A percentile compares a stretch with the other conserved stretches of the same genome.
Conservation (phyloP, 2,329 filamentous ascomycete species). For the Mycosphaerella sp. region DNA sequence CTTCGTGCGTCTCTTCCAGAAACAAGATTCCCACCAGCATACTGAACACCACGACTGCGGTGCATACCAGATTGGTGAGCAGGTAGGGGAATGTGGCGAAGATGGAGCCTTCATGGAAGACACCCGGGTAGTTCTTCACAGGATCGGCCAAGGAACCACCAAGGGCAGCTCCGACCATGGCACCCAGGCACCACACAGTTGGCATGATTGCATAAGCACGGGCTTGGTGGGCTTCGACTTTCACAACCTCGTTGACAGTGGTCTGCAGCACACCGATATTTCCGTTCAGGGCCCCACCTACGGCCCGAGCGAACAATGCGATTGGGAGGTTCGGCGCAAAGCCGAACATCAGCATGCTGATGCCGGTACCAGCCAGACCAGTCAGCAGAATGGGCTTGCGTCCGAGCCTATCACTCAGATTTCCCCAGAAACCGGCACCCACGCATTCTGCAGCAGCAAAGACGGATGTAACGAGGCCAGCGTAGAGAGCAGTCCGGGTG, state of each 20-base stretch:
- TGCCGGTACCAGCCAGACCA: conserved; percentile 81
- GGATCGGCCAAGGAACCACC: conserved; percentile 86
- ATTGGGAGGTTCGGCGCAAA: conserved; percentile 77
- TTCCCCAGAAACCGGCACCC: conserved; percentile 87
- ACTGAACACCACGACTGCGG: conserved; percentile 67
- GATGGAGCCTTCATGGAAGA: conserved; percentile 67
- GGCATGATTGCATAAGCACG: conserved; percentile 97
- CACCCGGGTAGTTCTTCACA: conserved; percentile 68
- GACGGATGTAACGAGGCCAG: conserved; percentile 90
- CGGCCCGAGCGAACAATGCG: conserved; percentile 77
- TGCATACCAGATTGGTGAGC: conserved; percentile 85
- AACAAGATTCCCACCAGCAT: conserved; percentile 76
- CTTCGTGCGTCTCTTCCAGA: conserved; percentile 86
- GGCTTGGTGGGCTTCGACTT: conserved; percentile 86
- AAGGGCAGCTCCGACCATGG: conserved; percentile 85
- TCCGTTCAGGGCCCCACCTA: conserved; percentile 88
- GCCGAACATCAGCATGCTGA: conserved; percentile 90
- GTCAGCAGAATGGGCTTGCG: conserved; percentile 87
- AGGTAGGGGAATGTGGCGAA: conserved; percentile 87
- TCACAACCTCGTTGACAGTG: conserved; percentile 89
- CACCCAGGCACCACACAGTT: conserved; percentile 95
- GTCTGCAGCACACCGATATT: conserved; percentile 96
- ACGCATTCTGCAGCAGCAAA: conserved; percentile 96
- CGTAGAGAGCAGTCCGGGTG: conserved; percentile 80
- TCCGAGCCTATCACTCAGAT: conserved; percentile 83